A percentile compares a stretch with the other conserved stretches of the same genome.
These are phyloP conservation scores for Rossbeevera mucosa DNA, from an alignment of 768 basidiomycete genomes.

Conservation along the genomic window DNA sequence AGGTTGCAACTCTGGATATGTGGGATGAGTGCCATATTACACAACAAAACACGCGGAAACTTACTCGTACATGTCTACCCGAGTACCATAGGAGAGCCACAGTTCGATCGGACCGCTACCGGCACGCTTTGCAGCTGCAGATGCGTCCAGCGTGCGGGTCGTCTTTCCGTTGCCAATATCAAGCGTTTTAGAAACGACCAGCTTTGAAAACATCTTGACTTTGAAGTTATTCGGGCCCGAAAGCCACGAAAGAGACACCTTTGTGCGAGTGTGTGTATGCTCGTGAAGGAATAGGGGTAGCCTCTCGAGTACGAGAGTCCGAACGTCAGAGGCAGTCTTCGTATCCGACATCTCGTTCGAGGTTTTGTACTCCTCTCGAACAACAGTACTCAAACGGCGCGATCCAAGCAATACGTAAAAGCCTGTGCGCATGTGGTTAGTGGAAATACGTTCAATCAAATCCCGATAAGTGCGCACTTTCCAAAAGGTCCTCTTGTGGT, in stretches of 20 bases:
- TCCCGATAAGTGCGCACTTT: constrained; percentile 44
- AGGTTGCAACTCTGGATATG: constrained; percentile 67
- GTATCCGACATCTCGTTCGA: constrained; percentile 47
- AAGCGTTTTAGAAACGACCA: constrained; percentile 60
- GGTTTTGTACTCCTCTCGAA: constrained; percentile 73
- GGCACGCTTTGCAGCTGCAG: constrained; percentile 60
- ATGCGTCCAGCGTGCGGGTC: constrained; percentile 60
- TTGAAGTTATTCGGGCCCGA: constrained; percentile 59
- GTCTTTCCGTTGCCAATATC: constrained; percentile 45
- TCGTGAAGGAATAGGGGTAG: constrained; percentile 91
- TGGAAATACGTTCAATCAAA: neutral
- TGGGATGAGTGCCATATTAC: constrained; percentile 1
- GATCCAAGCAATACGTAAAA: constrained; percentile 81
- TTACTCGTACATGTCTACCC: constrained; percentile 90
- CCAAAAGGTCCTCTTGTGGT: constrained; percentile 87
- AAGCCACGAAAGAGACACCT: constrained; percentile 64
- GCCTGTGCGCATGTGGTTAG: constrained; percentile 32
- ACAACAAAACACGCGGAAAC: constrained; percentile 28
- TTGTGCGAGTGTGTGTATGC: constrained; percentile 62
- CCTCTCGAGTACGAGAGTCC: constrained; percentile 69
- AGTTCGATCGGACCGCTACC: constrained; percentile 63
- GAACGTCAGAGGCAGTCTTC: constrained; percentile 47
- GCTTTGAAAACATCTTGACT: constrained; percentile 62
- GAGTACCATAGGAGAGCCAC: constrained; percentile 69
- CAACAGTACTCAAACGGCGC: constrained; percentile 60